Conservation (phyloP, 2,329 filamentous ascomycete genomes). For the Apiospora saccharicola region DNA sequence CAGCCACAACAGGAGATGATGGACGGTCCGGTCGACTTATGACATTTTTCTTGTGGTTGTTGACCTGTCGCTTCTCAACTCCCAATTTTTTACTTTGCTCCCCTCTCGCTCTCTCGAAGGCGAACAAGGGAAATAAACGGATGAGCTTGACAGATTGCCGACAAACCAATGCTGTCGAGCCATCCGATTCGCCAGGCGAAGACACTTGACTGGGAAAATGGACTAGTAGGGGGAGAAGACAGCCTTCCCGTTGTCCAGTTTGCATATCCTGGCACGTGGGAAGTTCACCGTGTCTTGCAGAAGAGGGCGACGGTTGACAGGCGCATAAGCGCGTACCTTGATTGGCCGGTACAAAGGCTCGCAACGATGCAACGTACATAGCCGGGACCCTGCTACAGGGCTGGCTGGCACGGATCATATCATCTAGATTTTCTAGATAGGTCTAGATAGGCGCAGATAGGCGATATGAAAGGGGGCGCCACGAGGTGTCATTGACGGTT, state of each 20-base stretch:
- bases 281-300: constrained; percentile 10
- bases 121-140: background rate
- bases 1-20: constrained; percentile 18
- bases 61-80: constrained; percentile 27
- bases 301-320: background rate
- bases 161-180: background rate
- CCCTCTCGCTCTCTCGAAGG: background rate
- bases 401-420: background rate
- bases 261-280: constrained; percentile 4
- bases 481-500: constrained; percentile 2
- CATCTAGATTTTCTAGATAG: constrained; percentile 12
- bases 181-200: constrained; percentile 4
- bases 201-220: background rate
- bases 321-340: background rate
- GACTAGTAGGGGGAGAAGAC: background rate
- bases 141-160: background rate
- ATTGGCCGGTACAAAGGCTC: background rate
- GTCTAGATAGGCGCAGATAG: constrained; percentile 8
- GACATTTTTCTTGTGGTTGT: constrained; percentile 24
- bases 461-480: constrained; percentile 12
- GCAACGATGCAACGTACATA: background rate
- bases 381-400: constrained; percentile 15
- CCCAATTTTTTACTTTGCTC: background rate
- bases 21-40: constrained; percentile 21
- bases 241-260: background rate